Percentiles rank a stretch among this genome's conserved stretches.
Evolutionary conservation across 306 rosid species (phyloP).

Genomic region (Castanea sativa): DNA sequence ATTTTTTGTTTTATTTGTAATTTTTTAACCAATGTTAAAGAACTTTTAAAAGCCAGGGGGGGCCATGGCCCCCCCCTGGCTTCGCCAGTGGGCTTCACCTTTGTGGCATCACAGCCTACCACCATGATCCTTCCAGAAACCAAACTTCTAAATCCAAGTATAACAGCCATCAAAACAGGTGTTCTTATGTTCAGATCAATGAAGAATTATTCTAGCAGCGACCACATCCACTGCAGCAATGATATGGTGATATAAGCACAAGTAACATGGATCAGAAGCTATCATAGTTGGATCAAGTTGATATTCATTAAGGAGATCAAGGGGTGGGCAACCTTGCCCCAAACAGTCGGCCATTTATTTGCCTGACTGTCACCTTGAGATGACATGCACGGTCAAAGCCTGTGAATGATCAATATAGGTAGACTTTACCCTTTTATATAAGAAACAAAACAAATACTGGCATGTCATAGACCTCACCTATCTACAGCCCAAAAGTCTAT

Average conservation of each 20-base stretch:
- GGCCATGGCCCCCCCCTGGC: too few species aligned
- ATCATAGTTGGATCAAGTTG: not conserved
- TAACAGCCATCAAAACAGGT: not conserved
- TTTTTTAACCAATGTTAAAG: too few species aligned
- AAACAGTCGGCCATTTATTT: not conserved
- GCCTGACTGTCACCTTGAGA: not conserved
- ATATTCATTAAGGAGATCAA: not conserved
- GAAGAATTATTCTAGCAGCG: not conserved
- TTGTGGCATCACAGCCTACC: not conserved
- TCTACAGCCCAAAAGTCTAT: not conserved
- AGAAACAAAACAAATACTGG: not conserved
- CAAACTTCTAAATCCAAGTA: not conserved
- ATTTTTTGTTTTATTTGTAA: too few species aligned
- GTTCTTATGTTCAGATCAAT: not conserved
- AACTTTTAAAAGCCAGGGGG: too few species aligned
- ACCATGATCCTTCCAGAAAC: conserved; percentile 2
- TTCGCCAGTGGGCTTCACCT: not conserved
- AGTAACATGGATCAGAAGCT: not conserved
- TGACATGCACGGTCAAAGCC: not conserved
- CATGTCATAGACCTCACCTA: conserved; percentile 11
- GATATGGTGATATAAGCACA: not conserved
- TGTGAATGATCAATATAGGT: not conserved
- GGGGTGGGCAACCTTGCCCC: not conserved
- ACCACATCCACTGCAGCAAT: not conserved
- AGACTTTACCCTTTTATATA: not conserved